Evolutionary conservation across 2,329 filamentous ascomycete species (phyloP), one percentile per base, ranked within the genome.

Genomic region (Hypoxylon sp.): DNA sequence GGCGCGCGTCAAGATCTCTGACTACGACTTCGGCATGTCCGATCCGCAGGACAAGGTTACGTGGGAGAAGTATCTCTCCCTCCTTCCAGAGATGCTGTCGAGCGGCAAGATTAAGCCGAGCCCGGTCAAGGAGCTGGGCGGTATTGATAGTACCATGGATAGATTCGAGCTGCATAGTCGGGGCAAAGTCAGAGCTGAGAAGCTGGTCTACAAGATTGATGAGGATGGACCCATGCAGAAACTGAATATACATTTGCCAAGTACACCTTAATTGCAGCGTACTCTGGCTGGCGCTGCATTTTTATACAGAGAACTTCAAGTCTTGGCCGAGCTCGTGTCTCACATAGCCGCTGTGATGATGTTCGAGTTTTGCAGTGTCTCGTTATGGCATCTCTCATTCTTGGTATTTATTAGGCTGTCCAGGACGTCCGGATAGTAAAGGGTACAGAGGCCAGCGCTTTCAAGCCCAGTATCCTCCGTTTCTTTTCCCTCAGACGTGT

Each of bases 51-150:
- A 74, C 48, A 71, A 68, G 48, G 65, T 66, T 2, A 48, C 69
- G 20, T 72, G 70, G 70, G 72, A 74, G 60, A 72, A 70, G 57
- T 71, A 71, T 27, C 50, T 73, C n/a, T 37, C 55, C 3, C 18
- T 69, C 54, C 62, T 73, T 48, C 72, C 72, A 3, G 64, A 62
- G 10, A 55, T 64, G 26, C 38, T 73, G 23, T 61, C 50, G 38
- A 69, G 62, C 2, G 69, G 70, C 10, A 67, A 66, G 55, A 52
- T 74, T 56, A 70, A 68, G 66, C 69, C 72, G 10, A 73, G 73
- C 54, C 61, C 57, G 18, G 48, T 66, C 5, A 64, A 55, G 37
- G 70, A 72, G 58, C 27, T 69, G 1, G 70, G 70, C 13, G 69
- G 69, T 1, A 52, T 74, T 6, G 65, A 70, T 2, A 65, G 66